phyloP scores from a whole-genome alignment of 306 rosid species.

The Glycine latifolia region DNA sequence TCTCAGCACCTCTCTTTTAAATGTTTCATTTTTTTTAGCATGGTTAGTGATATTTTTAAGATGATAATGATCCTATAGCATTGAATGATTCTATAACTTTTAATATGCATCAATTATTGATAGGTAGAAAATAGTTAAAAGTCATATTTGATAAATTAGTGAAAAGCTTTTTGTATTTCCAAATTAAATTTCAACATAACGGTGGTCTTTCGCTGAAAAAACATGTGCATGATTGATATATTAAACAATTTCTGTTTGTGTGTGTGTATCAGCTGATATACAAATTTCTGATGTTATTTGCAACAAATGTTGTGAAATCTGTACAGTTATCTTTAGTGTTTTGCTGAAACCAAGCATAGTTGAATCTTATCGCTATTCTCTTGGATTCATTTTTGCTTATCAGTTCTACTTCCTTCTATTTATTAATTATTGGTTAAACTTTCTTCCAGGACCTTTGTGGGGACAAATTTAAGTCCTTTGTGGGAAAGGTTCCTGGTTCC shows the following conservation, averaged over 20 bases:
- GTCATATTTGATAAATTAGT: slow-evolving; percentile 20
- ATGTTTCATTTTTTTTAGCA: background rate
- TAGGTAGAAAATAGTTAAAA: background rate
- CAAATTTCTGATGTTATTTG: no score
- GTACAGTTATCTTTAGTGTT: slow-evolving; percentile 23
- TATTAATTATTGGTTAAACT: slow-evolving; percentile 44
- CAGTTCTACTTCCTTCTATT: background rate
- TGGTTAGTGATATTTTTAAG: background rate
- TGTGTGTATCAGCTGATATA: background rate
- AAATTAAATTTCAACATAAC: background rate
- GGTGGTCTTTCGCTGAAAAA: background rate
- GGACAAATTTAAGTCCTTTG: slow-evolving; percentile 84
- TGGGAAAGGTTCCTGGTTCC: slow-evolving; percentile 82
- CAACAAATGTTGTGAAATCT: background rate
- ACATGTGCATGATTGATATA: slow-evolving; percentile 6
- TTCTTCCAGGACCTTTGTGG: slow-evolving; percentile 85
- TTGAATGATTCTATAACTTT: background rate
- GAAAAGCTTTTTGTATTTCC: background rate
- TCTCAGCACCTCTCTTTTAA: slow-evolving; percentile 40
- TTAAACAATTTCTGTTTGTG: background rate
- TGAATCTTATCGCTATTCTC: slow-evolving; percentile 23
- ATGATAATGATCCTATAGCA: slow-evolving; percentile 28
- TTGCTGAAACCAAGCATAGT: slow-evolving; percentile 23
- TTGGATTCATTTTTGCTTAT: slow-evolving; percentile 7
- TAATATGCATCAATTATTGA: background rate